These are phyloP conservation scores for Kodamaea sagamina DNA, from an alignment of 805 yeast species.

Conservation along the genomic window DNA sequence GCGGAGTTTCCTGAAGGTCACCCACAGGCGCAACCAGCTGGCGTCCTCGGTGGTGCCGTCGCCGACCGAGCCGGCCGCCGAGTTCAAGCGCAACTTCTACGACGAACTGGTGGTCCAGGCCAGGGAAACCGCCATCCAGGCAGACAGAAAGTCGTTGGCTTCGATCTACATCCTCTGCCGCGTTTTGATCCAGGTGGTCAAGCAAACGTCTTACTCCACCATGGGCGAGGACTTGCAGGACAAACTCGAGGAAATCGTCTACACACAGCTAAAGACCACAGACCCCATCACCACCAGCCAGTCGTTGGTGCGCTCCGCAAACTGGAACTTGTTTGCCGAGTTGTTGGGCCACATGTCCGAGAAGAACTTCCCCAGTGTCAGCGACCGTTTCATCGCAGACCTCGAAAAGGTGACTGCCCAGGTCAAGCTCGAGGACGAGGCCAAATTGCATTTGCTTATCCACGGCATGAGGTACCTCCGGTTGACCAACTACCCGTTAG, in stretches of 20 bases:
- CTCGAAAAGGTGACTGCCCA: conserved; percentile 71
- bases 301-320: conserved; percentile 79
- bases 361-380: conserved; percentile 78
- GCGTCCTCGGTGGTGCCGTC: conserved; percentile 35
- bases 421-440: conserved; percentile 42
- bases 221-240: conserved; percentile 78
- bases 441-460: conserved; percentile 70
- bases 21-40: conserved; percentile 53
- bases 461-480: conserved; percentile 89
- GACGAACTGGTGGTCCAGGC: conserved; percentile 44
- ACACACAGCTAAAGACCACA: conserved; percentile 82
- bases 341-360: conserved; percentile 89
- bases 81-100: conserved; percentile 21
- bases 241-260: conserved; percentile 89
- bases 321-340: conserved; percentile 91
- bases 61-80: background rate
- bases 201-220: conserved; percentile 74
- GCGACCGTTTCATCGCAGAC: conserved; percentile 92
- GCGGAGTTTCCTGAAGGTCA: conserved; percentile 35
- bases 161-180: conserved; percentile 88
- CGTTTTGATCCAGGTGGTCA: conserved; percentile 88
- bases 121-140: conserved; percentile 71
- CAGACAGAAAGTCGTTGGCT: conserved; percentile 83
- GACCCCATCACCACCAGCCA: conserved; percentile 70
- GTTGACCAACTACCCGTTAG: conserved; percentile 82